Evolutionary conservation across 2,329 filamentous ascomycete genomes (phyloP), one percentile per base, ranked within the genome.

Genomic region (Phialocephala sp.): DNA sequence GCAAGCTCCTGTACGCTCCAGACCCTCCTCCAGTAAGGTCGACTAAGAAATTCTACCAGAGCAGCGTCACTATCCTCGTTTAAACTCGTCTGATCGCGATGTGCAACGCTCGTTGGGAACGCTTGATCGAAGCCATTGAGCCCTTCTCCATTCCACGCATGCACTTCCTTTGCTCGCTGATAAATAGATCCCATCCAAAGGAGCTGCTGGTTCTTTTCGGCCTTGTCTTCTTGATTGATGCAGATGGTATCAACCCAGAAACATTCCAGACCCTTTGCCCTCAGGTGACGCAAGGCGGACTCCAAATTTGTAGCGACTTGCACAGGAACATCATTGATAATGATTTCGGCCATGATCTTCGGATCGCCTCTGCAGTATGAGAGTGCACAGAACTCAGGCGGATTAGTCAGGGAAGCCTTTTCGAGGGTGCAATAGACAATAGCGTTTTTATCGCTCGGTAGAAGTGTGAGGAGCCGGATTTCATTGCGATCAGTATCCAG

Each of bases 301-400:
- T 52, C 52, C 8, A 66, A 50, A 18, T 62, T 66, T 14, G 24
- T 32, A 1, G 52, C 59, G 22, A 66, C 35, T 41, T 54, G 52
- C 4, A 58, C 18, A 9, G n/a, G 15, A 8, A 18, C 12, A 8
- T 24, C 55, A 37, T 66, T 62, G 39, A 66, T 37, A 8, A 20
- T 57, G 22, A 62, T 59, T n/a, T 24, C 4, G 22, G 8, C 43
- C 4, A 45, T 60, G 35, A 39, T 18, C 41, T 11, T 37, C 18
- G 61, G 61, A 39, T 63, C 55, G 15, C 61, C 61, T 54, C 61
- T 59, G 24, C 41, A 50, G n/a, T 63, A 63, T 5, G 61, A 63
- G 11, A 59, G 55, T 20, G 54, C 61, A 5, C 11, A 9, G 45
- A n/a, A 60, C 5, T 36, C 27, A 12, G 43, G 43, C 14, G 59